Evolutionary conservation across 1,284 basidiomycete species (phyloP).

Genomic region (Sporisorium sorghi): DNA sequence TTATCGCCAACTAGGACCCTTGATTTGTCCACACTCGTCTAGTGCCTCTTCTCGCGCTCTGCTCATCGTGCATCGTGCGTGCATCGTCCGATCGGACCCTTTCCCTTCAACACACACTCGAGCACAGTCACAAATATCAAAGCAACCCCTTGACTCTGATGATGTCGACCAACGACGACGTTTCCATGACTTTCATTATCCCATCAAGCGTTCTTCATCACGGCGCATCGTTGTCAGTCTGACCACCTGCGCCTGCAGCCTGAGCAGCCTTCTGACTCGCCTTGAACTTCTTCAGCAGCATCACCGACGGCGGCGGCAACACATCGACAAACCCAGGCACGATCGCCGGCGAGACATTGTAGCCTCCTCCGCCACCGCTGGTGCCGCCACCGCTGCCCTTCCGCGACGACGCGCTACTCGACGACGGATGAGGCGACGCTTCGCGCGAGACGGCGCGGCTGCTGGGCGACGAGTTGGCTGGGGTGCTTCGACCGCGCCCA

Average conservation of each 20-base stretch:
- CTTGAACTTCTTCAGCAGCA: constrained; percentile 30
- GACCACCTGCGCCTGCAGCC: neutral
- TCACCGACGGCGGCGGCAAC: constrained; percentile 12
- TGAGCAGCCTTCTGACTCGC: constrained; percentile 17
- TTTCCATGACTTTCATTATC: too few species aligned
- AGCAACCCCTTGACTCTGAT: too few species aligned
- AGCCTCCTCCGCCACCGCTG: neutral
- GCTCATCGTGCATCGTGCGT: neutral
- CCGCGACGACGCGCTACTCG: neutral
- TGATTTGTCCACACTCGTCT: neutral
- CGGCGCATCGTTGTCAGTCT: neutral
- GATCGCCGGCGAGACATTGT: constrained; percentile 17
- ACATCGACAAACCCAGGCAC: constrained; percentile 26
- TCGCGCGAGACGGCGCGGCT: constrained; percentile 29
- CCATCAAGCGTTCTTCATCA: neutral
- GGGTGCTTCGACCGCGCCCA: constrained; percentile 11
- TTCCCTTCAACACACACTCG: neutral
- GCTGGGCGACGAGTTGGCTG: constrained; percentile 9
- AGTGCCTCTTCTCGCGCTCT: neutral
- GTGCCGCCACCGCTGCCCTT: constrained; percentile 8
- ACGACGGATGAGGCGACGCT: constrained; percentile 15
- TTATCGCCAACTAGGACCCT: constrained; percentile 2
- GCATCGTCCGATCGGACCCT: constrained; percentile 7
- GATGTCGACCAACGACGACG: too few species aligned
- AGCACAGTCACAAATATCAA: neutral